Base-by-base conservation (phyloP, 169 alveolate genomes). In the Blepharisma undulans region DNA sequence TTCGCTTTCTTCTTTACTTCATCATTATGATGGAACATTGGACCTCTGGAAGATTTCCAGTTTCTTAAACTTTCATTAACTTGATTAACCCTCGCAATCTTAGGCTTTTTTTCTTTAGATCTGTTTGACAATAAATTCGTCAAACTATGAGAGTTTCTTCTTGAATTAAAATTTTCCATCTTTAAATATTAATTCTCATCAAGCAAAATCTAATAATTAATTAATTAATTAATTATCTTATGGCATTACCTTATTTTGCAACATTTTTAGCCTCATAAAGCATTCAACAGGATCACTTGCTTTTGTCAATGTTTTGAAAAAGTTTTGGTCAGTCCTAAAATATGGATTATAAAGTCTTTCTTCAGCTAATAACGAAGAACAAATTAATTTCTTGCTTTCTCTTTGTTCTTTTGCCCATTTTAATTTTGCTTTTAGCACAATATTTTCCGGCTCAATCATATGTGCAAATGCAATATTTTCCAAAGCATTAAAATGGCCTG, bases 261-360 rank as follows among this genome's bases (percentile, higher is more conserved):
- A 30, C 48, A 60, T 80, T 36, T 93, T 87, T 7, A 94, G 48
- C 79, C 91, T 94, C 27, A 87, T 81, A 77, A 94, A 94, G 27
- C 90, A 48, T 66, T 91, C 78, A 2, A 91, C 74, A 19, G 95
- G 95, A 81, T 94, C 96, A 4, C 21, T 10, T 60, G 89, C 95
- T 21, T 88, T 93, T 18, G 94, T 91, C 4, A 94, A 72, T 16
- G 92, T 72, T 30, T 34, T 14, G 66, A 72, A 92, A 71, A 72
- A 78, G 0, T 90, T 84, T 27, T 92, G 93, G 21, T 86, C 88
- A 71, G 91, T 48, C 34, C 95, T 72, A 21, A 94, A 77, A 89
- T 91, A 94, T 25, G 97, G 97, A 76, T 94, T 94, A 85, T 92
- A 91, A 22, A 94, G 82, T 71, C 93, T 89, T 32, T 94, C 97